Base-by-base conservation (phyloP, 2,329 filamentous ascomycete genomes). In the Aotearoamyces nothofagi region DNA sequence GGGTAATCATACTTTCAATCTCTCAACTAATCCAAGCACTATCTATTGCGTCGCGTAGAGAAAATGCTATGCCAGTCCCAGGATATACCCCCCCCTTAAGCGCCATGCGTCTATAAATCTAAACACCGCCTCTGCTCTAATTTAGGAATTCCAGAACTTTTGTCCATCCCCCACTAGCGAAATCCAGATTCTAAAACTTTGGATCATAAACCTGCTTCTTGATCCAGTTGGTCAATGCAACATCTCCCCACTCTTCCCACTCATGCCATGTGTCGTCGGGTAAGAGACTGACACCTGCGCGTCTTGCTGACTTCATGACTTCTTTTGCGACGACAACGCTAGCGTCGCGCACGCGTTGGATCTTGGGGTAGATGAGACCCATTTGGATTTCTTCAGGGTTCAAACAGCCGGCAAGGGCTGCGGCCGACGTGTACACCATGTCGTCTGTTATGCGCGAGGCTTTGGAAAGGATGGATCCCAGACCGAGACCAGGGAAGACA, bases 351-450 rank as follows among this genome's bases (percentile, higher is more conserved):
- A 98, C 92, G 38, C 90, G 79, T 54, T 82, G 75, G 48, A 98
- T 81, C 50, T 77, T 72, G 9, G 83, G 90, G 61, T 98, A 96
- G 47, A 96, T 76, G 51, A 92, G 75, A 31, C 83, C 82, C 51
- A 76, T 71, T 32, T 77, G 70, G 45, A 83, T 61, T 60, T 98
- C 90, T 37, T 90, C 77, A 22, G 72, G 63, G 38, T 78, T 84
- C 36, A 98, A 67, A 17, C 78, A 75, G 33, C 72, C 73, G 10
- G 82, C 70, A 12, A 96, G 69, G 4, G 83, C 78, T 22, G 78
- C 76, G 15, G 83, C 90, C 17, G 86, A 87, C 27, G 80, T 84
- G 60, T 96, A 96, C 49, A 98, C 84, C 90, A 98, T 98, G 54
- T 78, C 72, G 52, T 94, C 82, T 4, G 87, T 96, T 41, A 96